Evolutionary conservation across 805 yeast genomes (phyloP).

Genomic region (Wickerhamia fluorescens): DNA sequence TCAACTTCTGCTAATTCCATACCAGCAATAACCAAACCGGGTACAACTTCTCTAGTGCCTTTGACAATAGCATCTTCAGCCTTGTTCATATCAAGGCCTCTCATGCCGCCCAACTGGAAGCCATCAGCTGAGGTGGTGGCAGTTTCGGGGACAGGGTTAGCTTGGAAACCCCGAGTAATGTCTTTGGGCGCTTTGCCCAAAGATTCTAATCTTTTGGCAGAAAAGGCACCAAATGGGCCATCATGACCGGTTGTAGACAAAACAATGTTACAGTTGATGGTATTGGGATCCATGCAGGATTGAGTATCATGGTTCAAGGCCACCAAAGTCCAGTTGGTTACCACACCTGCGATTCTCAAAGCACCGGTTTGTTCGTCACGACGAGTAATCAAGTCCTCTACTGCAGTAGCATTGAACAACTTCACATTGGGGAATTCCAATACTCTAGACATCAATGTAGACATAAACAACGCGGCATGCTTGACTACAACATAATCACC

Average conservation of each 20-base stretch:
- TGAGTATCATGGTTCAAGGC: constrained; percentile 70
- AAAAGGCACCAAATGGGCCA: constrained; percentile 78
- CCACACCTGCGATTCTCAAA: constrained; percentile 69
- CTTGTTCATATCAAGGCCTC: constrained; percentile 70
- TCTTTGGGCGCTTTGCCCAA: constrained; percentile 35
- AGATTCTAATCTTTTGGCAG: constrained; percentile 53
- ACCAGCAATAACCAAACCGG: constrained; percentile 64
- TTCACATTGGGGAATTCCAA: constrained; percentile 67
- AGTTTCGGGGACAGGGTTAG: constrained; percentile 3
- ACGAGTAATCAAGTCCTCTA: constrained; percentile 73
- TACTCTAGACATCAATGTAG: constrained; percentile 64
- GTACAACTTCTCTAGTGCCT: constrained; percentile 56
- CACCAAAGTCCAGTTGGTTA: constrained; percentile 77
- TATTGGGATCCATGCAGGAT: constrained; percentile 79
- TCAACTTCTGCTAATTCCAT: constrained; percentile 77
- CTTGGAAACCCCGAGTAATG: constrained; percentile 28
- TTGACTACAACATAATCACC: constrained; percentile 76
- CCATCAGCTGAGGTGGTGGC: constrained; percentile 13
- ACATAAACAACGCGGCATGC: constrained; percentile 72
- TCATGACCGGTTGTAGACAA: constrained; percentile 76
- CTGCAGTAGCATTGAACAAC: constrained; percentile 74
- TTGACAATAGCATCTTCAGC: constrained; percentile 74
- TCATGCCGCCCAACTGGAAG: constrained; percentile 55
- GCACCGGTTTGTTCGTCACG: constrained; percentile 49
- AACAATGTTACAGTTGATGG: constrained; percentile 58